These are phyloP conservation scores for Aspergillus haitiensis DNA, from an alignment of 495 filamentous ascomycete species.

Conservation along the genomic window DNA sequence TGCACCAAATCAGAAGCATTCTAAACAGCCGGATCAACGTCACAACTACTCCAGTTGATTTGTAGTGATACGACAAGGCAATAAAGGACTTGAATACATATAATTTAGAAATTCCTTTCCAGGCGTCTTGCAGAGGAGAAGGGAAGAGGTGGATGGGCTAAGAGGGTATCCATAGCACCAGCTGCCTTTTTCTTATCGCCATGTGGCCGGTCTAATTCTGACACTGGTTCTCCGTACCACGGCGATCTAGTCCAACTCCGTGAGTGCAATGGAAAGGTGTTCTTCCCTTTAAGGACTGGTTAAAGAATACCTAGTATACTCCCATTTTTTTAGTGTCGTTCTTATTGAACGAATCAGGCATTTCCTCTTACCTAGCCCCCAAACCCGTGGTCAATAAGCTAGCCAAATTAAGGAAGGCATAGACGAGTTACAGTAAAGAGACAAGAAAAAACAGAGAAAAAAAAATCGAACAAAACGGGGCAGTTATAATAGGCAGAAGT, in stretches of 20 bases:
- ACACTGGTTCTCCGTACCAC: slow-evolving; percentile 22
- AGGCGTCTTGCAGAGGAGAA: neutral
- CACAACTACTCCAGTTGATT: slow-evolving; percentile 10
- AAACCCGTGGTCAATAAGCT: slow-evolving; percentile 7
- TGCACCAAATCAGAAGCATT: slow-evolving; percentile 13
- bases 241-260: slow-evolving; percentile 27
- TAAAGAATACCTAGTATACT: neutral
- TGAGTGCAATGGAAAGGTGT: slow-evolving; percentile 16
- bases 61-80: slow-evolving; percentile 1
- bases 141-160: neutral
- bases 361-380: slow-evolving; percentile 11
- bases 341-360: slow-evolving; percentile 20
- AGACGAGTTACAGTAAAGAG: neutral
- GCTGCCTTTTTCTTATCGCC: slow-evolving; percentile 27
- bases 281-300: neutral
- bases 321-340: neutral
- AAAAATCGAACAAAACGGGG: neutral
- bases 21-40: slow-evolving; percentile 3
- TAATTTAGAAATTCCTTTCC: neutral
- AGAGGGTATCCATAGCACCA: slow-evolving; percentile 7
- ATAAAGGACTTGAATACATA: slow-evolving; percentile 1
- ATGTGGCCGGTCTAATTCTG: slow-evolving; percentile 26
- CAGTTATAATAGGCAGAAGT: too few relatives aligned
- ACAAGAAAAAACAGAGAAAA: neutral
- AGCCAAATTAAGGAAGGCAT: slow-evolving; percentile 8